Conservation (phyloP, 768 basidiomycete genomes). For the Pleurotus platypus region DNA sequence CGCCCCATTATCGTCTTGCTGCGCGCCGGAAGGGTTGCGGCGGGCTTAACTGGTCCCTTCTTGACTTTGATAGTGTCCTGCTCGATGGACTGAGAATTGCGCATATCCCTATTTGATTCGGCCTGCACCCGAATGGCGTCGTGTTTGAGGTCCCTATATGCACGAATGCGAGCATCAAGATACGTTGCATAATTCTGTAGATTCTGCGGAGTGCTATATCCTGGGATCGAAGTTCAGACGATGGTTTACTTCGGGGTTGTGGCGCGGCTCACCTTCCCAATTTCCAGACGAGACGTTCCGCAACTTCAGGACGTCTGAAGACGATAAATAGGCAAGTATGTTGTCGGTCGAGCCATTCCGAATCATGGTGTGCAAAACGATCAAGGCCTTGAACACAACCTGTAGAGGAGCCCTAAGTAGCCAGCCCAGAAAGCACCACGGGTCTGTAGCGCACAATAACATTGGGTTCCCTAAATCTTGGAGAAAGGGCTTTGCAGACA, state of each 20-base stretch:
- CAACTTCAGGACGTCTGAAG: conserved; percentile 76
- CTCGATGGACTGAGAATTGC: conserved; percentile 60
- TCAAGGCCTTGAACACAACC: conserved; percentile 97
- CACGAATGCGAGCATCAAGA: conserved; percentile 82
- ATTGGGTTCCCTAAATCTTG: conserved; percentile 88
- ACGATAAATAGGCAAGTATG: conserved; percentile 78
- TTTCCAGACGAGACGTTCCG: conserved; percentile 75
- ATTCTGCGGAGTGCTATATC: conserved; percentile 84
- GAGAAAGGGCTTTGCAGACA: conserved; percentile 84
- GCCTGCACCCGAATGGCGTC: conserved; percentile 93
- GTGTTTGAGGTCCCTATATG: conserved; percentile 88
- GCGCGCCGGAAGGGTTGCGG: conserved; percentile 40
- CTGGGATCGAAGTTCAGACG: conserved; percentile 32
- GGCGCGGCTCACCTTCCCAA: conserved; percentile 71
- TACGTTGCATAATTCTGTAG: conserved; percentile 85
- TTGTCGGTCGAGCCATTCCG: conserved; percentile 96
- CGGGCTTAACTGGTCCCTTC: conserved; percentile 22
- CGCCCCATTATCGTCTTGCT: conserved; percentile 80
- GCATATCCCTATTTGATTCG: conserved; percentile 85
- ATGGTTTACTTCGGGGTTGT: background rate
- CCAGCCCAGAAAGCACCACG: no score
- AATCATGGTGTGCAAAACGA: conserved; percentile 95
- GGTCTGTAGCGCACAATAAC: conserved; percentile 58
- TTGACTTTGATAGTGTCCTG: conserved; percentile 43
- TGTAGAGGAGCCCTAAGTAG: conserved; percentile 24